Conservation (phyloP, 306 rosid genomes). For the Dryas octopetala region DNA sequence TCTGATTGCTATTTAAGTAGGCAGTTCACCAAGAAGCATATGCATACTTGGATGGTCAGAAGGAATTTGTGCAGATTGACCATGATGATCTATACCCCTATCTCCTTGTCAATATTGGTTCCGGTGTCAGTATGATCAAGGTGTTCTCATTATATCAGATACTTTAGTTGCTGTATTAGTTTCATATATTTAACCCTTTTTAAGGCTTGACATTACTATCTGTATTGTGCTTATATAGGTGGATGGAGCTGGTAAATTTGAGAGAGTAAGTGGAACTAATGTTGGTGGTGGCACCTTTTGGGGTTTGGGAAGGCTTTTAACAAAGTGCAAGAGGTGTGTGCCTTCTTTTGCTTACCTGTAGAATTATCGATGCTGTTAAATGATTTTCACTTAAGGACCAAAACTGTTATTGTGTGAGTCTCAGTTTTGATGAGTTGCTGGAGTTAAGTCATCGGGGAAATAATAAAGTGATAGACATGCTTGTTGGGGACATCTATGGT, state of each 20-base stretch:
- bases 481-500: conserved; percentile 94
- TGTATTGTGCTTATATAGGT: conserved; percentile 53
- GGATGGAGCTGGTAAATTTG: conserved; percentile 84
- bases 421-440: conserved; percentile 93
- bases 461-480: conserved; percentile 91
- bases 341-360: conserved; percentile 14
- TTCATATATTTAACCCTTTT: conserved; percentile 20
- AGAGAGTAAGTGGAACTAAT: conserved; percentile 96
- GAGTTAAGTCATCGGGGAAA: conserved; percentile 86
- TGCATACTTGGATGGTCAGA: conserved; percentile 67
- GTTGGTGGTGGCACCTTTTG: conserved; percentile 98
- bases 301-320: conserved; percentile 96
- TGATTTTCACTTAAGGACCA: conserved; percentile 22
- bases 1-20: conserved; percentile 44
- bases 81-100: conserved; percentile 80
- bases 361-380: conserved; percentile 9
- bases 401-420: conserved; percentile 23
- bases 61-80: conserved; percentile 76
- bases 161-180: conserved; percentile 7
- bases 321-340: conserved; percentile 77
- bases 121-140: conserved; percentile 99
- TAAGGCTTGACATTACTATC: conserved; percentile 4
- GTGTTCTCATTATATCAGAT: conserved; percentile 38
- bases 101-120: conserved; percentile 93
- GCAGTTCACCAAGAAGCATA: conserved; percentile 79